phyloP scores from a whole-genome alignment of 225 moss, liverwort and hornwort genomes.

The Pseudoscleropodium purum region DNA sequence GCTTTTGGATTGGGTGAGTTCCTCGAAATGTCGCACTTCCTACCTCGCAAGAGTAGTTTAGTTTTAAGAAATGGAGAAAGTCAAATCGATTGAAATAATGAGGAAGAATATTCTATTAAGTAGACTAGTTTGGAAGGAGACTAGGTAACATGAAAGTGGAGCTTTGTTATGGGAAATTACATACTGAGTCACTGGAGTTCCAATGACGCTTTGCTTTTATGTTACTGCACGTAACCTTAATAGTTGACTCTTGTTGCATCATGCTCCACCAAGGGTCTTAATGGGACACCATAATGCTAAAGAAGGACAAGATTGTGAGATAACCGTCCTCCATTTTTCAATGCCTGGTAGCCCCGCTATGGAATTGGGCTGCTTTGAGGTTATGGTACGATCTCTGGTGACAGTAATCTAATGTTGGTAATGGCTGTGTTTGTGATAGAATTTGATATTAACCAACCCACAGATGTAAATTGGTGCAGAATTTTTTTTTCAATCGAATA shows the following conservation, averaged over 20 bases:
- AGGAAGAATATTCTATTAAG: background rate
- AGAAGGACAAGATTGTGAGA: background rate
- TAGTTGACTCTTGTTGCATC: background rate
- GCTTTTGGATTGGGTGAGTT: conserved; percentile 85
- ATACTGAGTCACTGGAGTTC: background rate
- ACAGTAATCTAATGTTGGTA: background rate
- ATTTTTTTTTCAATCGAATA: background rate
- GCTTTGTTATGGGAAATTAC: background rate
- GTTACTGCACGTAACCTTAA: background rate
- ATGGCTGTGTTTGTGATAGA: background rate
- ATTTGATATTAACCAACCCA: background rate
- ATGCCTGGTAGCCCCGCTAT: background rate
- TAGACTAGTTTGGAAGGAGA: background rate
- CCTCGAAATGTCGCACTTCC: background rate
- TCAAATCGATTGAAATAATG: background rate
- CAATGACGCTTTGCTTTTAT: background rate
- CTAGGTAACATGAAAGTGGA: background rate
- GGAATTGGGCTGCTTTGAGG: background rate
- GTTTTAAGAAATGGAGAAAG: background rate
- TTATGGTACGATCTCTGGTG: background rate
- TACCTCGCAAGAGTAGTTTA: background rate
- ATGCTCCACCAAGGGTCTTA: background rate
- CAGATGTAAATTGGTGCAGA: background rate
- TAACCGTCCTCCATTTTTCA: background rate
- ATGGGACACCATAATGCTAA: background rate